Conservation (phyloP, 208 protist genomes). For the Wallacemonas rigidus region DNA sequence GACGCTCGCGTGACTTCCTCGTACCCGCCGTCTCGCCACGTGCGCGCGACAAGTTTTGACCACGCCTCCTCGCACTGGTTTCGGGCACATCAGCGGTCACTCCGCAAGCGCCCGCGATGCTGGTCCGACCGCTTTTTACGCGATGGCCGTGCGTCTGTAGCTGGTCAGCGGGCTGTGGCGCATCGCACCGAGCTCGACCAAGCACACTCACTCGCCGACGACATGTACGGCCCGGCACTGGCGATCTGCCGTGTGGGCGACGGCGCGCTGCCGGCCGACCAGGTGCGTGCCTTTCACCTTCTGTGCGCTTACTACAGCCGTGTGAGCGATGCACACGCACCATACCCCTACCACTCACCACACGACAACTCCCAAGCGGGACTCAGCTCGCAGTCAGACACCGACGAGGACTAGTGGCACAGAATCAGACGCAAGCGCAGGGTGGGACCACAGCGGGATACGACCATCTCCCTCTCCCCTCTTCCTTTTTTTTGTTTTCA, state of each 20-base stretch:
- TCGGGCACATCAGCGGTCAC: not conserved
- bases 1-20: no score
- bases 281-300: not conserved
- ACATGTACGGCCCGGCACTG: no score
- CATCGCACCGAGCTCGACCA: no score
- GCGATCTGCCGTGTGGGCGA: not conserved
- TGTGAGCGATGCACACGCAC: not conserved
- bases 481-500: constrained; percentile 1
- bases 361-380: not conserved
- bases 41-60: not conserved
- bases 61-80: not conserved
- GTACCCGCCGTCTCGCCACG: no score
- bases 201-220: no score
- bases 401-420: not conserved
- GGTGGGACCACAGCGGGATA: no score
- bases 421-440: no score
- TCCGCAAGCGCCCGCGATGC: constrained; percentile 1
- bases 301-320: not conserved
- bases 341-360: not conserved
- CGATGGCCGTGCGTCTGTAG: not conserved
- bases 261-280: not conserved
- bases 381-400: not conserved
- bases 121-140: constrained; percentile 5
- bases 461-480: not conserved
- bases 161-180: not conserved